Evolutionary conservation across 2,329 filamentous ascomycete genomes (phyloP).

Genomic region (Colletotrichum eleusines): DNA sequence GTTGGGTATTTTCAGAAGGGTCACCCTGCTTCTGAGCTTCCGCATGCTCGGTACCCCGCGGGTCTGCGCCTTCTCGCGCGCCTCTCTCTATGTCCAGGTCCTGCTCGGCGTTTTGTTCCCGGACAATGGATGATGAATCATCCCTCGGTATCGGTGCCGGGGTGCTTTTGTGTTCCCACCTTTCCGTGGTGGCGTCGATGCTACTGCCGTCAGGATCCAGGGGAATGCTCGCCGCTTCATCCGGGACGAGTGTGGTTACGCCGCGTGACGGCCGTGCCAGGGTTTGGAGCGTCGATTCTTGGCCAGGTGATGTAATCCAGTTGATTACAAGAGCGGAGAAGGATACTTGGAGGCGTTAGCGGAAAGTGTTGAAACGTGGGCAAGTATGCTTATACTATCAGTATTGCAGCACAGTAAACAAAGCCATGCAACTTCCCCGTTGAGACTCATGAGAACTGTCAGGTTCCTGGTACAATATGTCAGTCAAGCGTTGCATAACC

Average conservation of each 20-base stretch:
- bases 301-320: constrained; percentile 31
- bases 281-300: constrained; percentile 29
- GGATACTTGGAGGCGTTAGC: background rate
- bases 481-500: background rate
- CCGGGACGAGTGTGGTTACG: constrained; percentile 13
- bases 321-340: constrained; percentile 38
- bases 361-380: no score
- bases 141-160: constrained; percentile 12
- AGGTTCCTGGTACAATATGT: background rate
- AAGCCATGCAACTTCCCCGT: constrained; percentile 33
- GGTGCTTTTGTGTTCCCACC: constrained; percentile 23
- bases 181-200: constrained; percentile 5
- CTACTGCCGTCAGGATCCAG: constrained; percentile 28
- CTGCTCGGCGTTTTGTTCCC: background rate
- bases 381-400: constrained; percentile 3
- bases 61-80: background rate
- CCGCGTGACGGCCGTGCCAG: constrained; percentile 25
- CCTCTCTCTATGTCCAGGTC: background rate
- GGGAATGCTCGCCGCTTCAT: constrained; percentile 19
- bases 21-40: background rate
- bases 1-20: no score
- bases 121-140: background rate
- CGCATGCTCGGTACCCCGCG: no score
- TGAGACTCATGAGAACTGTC: constrained; percentile 13
- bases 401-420: constrained; percentile 35